phyloP scores from a whole-genome alignment of 1,139 yeast genomes.

The Citeromyces hawaiiensis region DNA sequence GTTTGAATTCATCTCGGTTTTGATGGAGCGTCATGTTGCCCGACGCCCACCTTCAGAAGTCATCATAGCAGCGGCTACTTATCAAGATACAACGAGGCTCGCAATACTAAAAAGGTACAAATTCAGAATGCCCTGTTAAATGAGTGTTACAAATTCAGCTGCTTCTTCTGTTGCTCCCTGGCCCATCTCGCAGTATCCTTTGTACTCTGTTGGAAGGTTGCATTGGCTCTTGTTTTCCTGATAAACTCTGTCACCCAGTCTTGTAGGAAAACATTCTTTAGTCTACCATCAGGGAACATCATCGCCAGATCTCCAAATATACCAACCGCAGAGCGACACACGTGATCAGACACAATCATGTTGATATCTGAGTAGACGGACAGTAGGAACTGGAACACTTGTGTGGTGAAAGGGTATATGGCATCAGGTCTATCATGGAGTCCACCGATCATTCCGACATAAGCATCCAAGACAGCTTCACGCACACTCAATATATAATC shows the following conservation, averaged over 20 bases:
- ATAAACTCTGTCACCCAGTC: constrained; percentile 73
- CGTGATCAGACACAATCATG: constrained; percentile 46
- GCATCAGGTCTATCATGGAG: constrained; percentile 56
- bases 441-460: constrained; percentile 91
- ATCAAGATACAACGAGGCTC: not conserved
- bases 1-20: too few species aligned
- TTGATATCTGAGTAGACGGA: constrained; percentile 46
- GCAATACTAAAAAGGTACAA: not conserved
- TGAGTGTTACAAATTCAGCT: constrained; percentile 14
- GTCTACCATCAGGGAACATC: constrained; percentile 60
- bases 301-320: constrained; percentile 86
- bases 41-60: too few species aligned
- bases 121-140: not conserved
- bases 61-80: not conserved
- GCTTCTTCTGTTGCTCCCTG: constrained; percentile 68
- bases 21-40: too few species aligned
- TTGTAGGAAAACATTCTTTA: constrained; percentile 50
- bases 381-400: constrained; percentile 59
- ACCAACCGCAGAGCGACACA: constrained; percentile 74
- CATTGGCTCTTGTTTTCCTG: constrained; percentile 56
- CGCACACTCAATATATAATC: constrained; percentile 65
- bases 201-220: constrained; percentile 48
- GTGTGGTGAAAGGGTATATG: constrained; percentile 49
- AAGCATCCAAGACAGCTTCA: constrained; percentile 86
- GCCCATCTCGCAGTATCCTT: constrained; percentile 96